phyloP scores from a whole-genome alignment of 495 filamentous ascomycete genomes.

The Penicillium lividum region DNA sequence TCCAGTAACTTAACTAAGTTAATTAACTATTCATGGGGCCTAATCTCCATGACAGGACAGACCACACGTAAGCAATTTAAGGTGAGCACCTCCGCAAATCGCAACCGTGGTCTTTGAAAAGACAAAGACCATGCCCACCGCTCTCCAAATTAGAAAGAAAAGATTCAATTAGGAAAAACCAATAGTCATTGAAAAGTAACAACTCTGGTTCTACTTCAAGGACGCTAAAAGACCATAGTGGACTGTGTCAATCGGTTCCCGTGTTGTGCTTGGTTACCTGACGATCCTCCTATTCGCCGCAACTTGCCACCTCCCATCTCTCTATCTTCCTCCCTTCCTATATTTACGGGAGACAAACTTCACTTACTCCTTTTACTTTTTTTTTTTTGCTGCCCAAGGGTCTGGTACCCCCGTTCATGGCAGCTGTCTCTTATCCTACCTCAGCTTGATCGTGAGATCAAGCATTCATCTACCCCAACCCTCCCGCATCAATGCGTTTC shows the following conservation, averaged over 20 bases:
- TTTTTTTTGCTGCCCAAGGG: neutral
- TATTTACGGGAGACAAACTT: neutral
- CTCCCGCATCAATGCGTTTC: constrained; percentile 38
- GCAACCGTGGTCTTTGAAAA: neutral
- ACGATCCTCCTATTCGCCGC: constrained; percentile 28
- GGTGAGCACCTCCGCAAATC: neutral
- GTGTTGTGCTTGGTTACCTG: constrained; percentile 14
- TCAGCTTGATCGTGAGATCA: constrained; percentile 15
- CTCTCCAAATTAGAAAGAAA: neutral
- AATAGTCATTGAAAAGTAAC: neutral
- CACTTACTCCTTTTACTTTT: neutral
- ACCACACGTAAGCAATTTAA: neutral
- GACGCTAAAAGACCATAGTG: neutral
- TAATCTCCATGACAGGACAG: neutral
- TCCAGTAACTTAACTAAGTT: too few species aligned
- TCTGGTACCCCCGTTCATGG: constrained; percentile 27
- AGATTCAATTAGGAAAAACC: neutral
- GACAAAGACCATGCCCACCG: too few species aligned
- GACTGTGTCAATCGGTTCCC: constrained; percentile 10
- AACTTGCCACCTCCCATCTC: constrained; percentile 1
- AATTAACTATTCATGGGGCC: neutral
- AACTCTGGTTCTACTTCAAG: neutral
- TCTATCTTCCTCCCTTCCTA: neutral
- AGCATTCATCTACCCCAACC: constrained; percentile 14
- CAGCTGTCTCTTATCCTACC: constrained; percentile 14